Evolutionary conservation across 1,284 basidiomycete genomes (phyloP).

Genomic region (Sanghuangporus sanghuang): DNA sequence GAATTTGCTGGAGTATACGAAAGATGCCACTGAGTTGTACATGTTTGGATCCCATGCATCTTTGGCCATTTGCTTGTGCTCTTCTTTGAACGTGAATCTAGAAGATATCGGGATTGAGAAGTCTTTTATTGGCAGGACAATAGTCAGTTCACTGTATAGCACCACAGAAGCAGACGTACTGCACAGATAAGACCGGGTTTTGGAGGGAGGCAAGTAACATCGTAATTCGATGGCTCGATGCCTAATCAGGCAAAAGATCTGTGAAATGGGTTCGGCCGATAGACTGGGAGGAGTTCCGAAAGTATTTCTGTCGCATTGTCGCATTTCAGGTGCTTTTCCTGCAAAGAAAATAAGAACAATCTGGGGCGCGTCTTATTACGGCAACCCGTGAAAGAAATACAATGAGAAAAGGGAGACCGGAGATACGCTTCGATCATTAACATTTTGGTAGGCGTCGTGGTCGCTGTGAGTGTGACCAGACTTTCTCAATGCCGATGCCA

Average conservation of each 20-base stretch:
- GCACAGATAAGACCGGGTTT: too few relatives aligned
- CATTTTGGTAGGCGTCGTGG: too few relatives aligned
- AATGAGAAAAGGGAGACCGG: too few relatives aligned
- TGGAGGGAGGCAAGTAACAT: too few relatives aligned
- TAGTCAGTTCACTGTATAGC: too few relatives aligned
- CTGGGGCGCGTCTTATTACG: too few relatives aligned
- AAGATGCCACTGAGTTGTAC: conserved; percentile 58
- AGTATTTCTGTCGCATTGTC: neutral
- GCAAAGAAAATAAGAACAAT: neutral
- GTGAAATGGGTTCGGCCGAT: neutral
- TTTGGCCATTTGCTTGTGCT: neutral
- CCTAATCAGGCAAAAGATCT: neutral
- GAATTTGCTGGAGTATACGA: conserved; percentile 69
- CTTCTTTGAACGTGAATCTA: neutral
- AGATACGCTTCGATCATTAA: too few relatives aligned
- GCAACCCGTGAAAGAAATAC: too few relatives aligned
- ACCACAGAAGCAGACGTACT: too few relatives aligned
- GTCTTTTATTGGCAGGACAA: too few relatives aligned
- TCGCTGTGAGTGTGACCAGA: too few relatives aligned
- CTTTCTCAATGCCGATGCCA: neutral
- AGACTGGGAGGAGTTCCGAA: neutral
- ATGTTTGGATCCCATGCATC: conserved; percentile 44
- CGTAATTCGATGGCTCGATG: too few relatives aligned
- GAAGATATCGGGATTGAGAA: neutral
- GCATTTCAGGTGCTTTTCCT: neutral